phyloP scores from a whole-genome alignment of 2,329 filamentous ascomycete species.

The Colletotrichum sojae region DNA sequence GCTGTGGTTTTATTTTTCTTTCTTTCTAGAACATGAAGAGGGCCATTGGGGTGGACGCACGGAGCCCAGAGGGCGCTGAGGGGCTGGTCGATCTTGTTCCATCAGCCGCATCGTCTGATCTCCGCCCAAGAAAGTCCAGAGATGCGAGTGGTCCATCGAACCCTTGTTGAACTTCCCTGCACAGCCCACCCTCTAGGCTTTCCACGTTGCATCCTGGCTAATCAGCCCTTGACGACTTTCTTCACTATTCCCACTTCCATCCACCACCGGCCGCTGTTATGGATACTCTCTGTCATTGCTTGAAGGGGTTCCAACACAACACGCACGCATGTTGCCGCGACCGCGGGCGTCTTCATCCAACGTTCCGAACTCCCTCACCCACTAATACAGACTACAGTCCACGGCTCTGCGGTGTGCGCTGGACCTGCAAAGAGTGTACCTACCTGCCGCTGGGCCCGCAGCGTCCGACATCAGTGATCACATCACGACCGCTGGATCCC shows the following conservation, averaged over 20 bases:
- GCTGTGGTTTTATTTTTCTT: not conserved
- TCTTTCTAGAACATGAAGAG: constrained; percentile 24
- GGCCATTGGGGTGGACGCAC: constrained; percentile 2
- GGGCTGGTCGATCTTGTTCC: constrained; percentile 40
- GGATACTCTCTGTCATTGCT: constrained; percentile 16
- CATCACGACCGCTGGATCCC: constrained; percentile 1
- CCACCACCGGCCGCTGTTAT: constrained; percentile 2
- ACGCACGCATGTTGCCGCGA: not conserved
- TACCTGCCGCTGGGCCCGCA: not conserved
- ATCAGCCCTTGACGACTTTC: constrained; percentile 35
- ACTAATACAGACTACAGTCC: too few relatives aligned
- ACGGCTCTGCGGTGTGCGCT: too few relatives aligned
- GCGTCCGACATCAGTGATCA: not conserved
- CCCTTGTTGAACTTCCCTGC: constrained; percentile 28
- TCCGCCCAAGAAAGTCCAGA: constrained; percentile 35
- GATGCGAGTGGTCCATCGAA: constrained; percentile 41
- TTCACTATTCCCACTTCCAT: constrained; percentile 22
- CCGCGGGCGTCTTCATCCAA: not conserved
- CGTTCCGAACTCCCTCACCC: not conserved
- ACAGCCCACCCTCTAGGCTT: constrained; percentile 31
- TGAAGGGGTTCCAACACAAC: not conserved
- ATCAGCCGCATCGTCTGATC: constrained; percentile 42
- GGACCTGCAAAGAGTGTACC: not conserved
- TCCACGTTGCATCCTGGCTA: constrained; percentile 40
- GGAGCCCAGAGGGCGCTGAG: constrained; percentile 15